These are phyloP conservation scores for Erysimum cheiranthoides DNA, from an alignment of 345 rosid species.

Conservation along the genomic window DNA sequence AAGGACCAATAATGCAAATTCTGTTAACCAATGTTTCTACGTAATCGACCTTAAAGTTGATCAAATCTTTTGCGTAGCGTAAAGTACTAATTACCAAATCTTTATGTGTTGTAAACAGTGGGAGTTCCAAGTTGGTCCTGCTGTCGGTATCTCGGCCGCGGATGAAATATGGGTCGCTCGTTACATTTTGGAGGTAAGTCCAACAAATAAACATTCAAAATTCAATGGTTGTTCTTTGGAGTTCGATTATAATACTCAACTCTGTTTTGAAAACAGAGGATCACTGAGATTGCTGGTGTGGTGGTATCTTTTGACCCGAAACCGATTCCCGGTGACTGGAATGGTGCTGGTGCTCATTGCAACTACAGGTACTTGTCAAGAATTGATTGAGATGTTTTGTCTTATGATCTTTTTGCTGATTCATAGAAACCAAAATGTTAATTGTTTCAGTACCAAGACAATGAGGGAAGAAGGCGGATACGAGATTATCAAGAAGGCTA, in stretches of 20 bases:
- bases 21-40: too few species aligned
- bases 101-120: slow-evolving; percentile 57
- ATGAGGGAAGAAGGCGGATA: slow-evolving; percentile 82
- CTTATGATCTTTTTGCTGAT: not conserved
- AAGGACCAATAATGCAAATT: too few species aligned
- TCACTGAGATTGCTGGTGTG: slow-evolving; percentile 91
- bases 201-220: not conserved
- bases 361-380: slow-evolving; percentile 70
- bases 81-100: not conserved
- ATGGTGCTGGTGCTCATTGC: slow-evolving; percentile 96
- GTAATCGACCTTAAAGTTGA: not conserved
- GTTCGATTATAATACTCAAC: not conserved
- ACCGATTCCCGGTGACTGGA: slow-evolving; percentile 95
- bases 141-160: slow-evolving; percentile 85
- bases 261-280: slow-evolving; percentile 62
- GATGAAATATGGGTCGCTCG: slow-evolving; percentile 96
- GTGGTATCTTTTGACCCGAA: slow-evolving; percentile 87
- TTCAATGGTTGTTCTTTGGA: slow-evolving; percentile 5
- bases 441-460: slow-evolving; percentile 68
- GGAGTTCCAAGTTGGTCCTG: slow-evolving; percentile 96
- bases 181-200: slow-evolving; percentile 81
- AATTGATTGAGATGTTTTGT: not conserved
- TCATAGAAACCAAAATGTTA: not conserved
- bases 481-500: slow-evolving; percentile 78
- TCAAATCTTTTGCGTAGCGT: not conserved